A percentile compares a stretch with the other conserved stretches of the same genome.
Evolutionary conservation across 202 grass and related monocot genomes (phyloP).

Genomic region (Panicum virgatum): DNA sequence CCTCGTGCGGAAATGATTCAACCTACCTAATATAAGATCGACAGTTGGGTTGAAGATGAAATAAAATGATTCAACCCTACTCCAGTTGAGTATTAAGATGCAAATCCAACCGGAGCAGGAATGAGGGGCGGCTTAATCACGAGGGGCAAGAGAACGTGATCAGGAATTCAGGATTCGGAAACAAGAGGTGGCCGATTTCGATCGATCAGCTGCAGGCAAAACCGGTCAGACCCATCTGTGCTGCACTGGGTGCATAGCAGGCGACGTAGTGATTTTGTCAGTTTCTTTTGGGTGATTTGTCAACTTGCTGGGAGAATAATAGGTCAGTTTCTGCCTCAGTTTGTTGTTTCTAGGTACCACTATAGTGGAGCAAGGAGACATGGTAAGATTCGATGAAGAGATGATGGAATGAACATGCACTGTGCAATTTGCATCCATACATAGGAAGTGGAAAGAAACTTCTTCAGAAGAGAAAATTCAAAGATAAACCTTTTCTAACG

Average conservation of each 20-base stretch:
- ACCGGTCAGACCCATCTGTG: neutral
- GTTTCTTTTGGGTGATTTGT: neutral
- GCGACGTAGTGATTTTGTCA: neutral
- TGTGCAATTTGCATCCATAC: neutral
- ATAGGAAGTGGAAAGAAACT: neutral
- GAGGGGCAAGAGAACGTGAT: neutral
- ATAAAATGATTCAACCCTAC: no score
- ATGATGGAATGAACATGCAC: neutral
- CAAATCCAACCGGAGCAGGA: neutral
- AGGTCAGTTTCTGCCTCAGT: no score
- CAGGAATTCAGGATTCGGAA: constrained; percentile 12
- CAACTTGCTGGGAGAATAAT: neutral
- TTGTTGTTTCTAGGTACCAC: neutral
- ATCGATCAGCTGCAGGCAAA: neutral
- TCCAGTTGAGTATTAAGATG: no score
- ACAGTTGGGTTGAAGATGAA: no score
- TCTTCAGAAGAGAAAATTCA: neutral
- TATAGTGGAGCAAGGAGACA: neutral
- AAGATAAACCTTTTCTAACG: neutral
- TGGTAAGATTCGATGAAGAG: neutral
- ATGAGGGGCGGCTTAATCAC: neutral
- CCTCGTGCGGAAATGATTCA: neutral
- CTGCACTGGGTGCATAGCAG: neutral
- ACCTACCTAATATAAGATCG: neutral
- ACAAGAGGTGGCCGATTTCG: neutral